phyloP scores from a whole-genome alignment of 2,329 filamentous ascomycete genomes.

The Cordyceps farinosa region DNA sequence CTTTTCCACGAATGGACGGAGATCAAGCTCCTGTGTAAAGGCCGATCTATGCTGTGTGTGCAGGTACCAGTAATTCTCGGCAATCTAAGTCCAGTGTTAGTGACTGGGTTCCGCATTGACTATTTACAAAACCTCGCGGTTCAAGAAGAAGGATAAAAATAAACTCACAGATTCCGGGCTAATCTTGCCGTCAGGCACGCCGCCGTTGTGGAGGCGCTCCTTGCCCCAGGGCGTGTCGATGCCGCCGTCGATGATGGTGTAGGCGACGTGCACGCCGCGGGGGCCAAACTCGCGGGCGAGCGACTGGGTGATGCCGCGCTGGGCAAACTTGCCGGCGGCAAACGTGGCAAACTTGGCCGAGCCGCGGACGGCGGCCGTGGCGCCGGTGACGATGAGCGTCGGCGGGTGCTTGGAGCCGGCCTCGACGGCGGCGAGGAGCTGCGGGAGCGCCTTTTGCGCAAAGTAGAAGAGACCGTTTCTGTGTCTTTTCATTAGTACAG shows the following conservation, averaged over 20 bases:
- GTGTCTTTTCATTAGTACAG: background rate
- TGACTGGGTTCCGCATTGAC: background rate
- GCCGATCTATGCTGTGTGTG: conserved; percentile 75
- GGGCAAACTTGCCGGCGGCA: conserved; percentile 75
- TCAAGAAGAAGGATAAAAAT: background rate
- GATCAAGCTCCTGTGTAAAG: conserved; percentile 79
- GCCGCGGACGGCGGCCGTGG: conserved; percentile 74
- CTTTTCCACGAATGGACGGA: conserved; percentile 79
- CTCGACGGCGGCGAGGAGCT: conserved; percentile 60
- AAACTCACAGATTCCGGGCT: conserved; percentile 66
- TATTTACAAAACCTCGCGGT: background rate
- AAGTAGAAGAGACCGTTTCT: conserved; percentile 73
- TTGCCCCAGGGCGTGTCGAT: conserved; percentile 77
- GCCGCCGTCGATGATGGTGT: conserved; percentile 78
- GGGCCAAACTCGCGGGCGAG: conserved; percentile 82
- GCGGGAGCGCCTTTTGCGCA: conserved; percentile 66
- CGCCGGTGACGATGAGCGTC: conserved; percentile 80
- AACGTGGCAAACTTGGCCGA: conserved; percentile 68
- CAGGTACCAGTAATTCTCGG: conserved; percentile 79
- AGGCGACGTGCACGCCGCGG: conserved; percentile 76
- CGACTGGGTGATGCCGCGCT: conserved; percentile 69
- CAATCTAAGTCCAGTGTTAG: conserved; percentile 57
- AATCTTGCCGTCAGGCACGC: conserved; percentile 60
- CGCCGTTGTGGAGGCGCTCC: conserved; percentile 42
- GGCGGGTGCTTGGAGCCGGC: conserved; percentile 60